These are phyloP conservation scores for Exophiala calicioides DNA, from an alignment of 2,329 filamentous ascomycete genomes.

Conservation along the genomic window DNA sequence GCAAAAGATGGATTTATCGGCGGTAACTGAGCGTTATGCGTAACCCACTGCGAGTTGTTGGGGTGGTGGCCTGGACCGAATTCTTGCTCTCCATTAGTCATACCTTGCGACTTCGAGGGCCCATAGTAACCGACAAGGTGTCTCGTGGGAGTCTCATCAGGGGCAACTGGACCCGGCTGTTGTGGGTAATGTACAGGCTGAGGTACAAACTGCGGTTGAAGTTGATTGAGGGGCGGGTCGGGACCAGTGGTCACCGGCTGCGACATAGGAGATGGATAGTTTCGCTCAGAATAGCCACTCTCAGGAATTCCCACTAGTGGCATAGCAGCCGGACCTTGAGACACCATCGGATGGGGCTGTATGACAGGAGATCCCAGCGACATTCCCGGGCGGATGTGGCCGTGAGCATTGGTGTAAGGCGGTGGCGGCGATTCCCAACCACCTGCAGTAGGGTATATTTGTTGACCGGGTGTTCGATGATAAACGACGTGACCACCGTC, in stretches of 20 bases:
- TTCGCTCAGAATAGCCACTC: slow-evolving; percentile 9
- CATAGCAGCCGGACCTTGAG: slow-evolving; percentile 1
- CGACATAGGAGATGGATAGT: slow-evolving; percentile 1
- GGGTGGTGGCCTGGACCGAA: too few species aligned
- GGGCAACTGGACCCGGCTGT: neutral
- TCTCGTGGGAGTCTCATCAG: neutral
- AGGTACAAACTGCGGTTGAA: slow-evolving; percentile 32
- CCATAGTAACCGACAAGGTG: slow-evolving; percentile 4
- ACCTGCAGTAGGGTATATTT: slow-evolving; percentile 10
- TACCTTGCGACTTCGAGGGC: neutral
- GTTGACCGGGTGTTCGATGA: slow-evolving; percentile 6
- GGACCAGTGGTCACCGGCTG: slow-evolving; percentile 7
- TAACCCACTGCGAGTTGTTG: slow-evolving; percentile 2
- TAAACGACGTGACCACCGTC: slow-evolving; percentile 9
- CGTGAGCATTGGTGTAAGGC: slow-evolving; percentile 20
- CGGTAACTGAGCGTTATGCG: slow-evolving; percentile 2
- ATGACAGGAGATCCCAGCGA: slow-evolving; percentile 12
- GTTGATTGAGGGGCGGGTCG: slow-evolving; percentile 1
- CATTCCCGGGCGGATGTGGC: slow-evolving; percentile 3
- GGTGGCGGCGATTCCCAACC: slow-evolving; percentile 32
- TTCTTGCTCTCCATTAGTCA: too few species aligned
- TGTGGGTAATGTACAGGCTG: slow-evolving; percentile 4
- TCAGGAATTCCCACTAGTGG: slow-evolving; percentile 22
- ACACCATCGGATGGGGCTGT: slow-evolving; percentile 15
- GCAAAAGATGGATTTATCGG: slow-evolving; percentile 6